Conservation (phyloP, 768 basidiomycete species). For the Boletus vinaceobasis region DNA sequence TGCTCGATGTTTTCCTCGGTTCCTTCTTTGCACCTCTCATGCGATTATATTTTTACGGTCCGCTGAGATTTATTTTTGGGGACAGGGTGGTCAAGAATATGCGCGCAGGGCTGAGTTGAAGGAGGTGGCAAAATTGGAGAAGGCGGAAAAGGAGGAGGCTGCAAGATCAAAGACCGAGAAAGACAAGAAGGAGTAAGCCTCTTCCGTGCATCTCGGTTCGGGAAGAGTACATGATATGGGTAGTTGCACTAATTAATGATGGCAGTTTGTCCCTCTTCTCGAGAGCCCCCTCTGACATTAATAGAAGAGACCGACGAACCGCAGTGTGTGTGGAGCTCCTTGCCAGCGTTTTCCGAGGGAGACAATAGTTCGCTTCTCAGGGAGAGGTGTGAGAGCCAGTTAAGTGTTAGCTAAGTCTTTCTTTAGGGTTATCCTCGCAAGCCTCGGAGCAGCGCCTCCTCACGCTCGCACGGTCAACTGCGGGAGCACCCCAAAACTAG, state of each 20-base stretch:
- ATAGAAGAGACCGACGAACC: conserved; percentile 1
- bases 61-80: conserved; percentile 12
- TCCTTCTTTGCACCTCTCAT: not conserved
- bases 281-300: not conserved
- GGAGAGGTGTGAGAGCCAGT: not conserved
- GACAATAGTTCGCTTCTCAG: not conserved
- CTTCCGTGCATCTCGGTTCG: conserved; percentile 3
- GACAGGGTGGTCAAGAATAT: conserved; percentile 85
- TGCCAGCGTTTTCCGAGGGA: not conserved
- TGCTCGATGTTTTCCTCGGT: conserved; percentile 8
- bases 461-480: not conserved
- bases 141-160: conserved; percentile 32
- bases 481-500: not conserved
- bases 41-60: conserved; percentile 3
- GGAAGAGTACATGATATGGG: not conserved
- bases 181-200: conserved; percentile 29
- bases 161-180: conserved; percentile 19
- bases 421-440: conserved; percentile 22
- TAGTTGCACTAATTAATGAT: conserved; percentile 4
- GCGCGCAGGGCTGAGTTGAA: conserved; percentile 58
- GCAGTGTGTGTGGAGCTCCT: not conserved
- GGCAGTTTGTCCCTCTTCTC: not conserved
- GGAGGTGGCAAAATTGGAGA: conserved; percentile 39
- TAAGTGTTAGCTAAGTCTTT: conserved; percentile 21
- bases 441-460: conserved; percentile 17